Evolutionary conservation across 177 flowering plant genomes (phyloP), one percentile per base, ranked within the genome.

Genomic region (Vitis hybrid): DNA sequence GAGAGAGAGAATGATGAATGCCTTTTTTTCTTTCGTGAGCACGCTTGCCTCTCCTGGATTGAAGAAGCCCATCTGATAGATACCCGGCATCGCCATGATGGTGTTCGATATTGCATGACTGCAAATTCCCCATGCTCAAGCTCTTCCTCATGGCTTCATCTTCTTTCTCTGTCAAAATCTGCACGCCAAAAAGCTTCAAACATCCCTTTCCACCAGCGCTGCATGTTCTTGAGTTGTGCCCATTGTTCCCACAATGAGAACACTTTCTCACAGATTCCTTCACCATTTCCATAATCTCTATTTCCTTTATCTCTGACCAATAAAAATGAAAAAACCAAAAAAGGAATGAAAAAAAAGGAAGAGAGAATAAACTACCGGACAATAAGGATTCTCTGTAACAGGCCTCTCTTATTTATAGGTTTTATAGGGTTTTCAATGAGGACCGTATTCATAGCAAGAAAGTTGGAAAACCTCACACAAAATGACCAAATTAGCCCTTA

Each of bases 101-200:
- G 10, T 59, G 64, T 4, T 66, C 74, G 3, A 16, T 53, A 1
- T 13, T 45, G 13, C 39, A 50, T 13, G 77, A 19, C n/a, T 50
- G 70, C 39, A 78, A 59, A 66, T 81, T 76, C 11, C 64, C 76
- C 82, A 76, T 72, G 63, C 84, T 78, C 60, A 68, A 31, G 45
- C 84, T 73, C 71, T 81, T 81, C 70, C 70, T 77, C 71, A 77
- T 72, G 9, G n/a, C 20, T 19, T 79, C 74, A 26, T 68, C 66
- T 53, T 49, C 73, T 15, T 19, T 10, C 5, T 52, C 26, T 15
- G 64, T 59, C 18, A 7, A 5, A 10, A 82, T 77, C 29, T 67
- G 72, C 20, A 82, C 81, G 4, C 85, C 81, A 63, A 78, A 78
- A 13, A 76, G 68, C 22, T 69, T 82, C 68, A 82, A 10, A 20